phyloP scores from a whole-genome alignment of 805 yeast species.

The Sugiyamaella smithiae region DNA sequence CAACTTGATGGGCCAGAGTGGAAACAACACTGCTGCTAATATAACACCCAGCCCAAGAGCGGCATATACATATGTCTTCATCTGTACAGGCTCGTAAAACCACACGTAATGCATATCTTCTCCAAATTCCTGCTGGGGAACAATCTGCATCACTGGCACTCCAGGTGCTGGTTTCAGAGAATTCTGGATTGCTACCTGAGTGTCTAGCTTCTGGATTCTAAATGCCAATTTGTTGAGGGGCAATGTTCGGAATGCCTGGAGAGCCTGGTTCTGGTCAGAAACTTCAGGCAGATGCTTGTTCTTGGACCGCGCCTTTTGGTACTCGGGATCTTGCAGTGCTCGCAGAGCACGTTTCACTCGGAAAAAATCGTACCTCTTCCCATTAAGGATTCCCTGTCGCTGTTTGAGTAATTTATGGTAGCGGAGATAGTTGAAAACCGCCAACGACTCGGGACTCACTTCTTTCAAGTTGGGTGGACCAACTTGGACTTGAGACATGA shows the following conservation, averaged over 20 bases:
- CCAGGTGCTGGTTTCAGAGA: conserved; percentile 70
- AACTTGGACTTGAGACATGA: conserved; percentile 25
- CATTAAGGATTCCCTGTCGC: conserved; percentile 74
- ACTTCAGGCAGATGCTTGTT: conserved; percentile 53
- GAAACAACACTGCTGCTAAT: conserved; percentile 70
- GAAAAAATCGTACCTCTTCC: conserved; percentile 76
- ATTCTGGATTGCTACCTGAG: conserved; percentile 53
- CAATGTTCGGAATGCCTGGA: conserved; percentile 58
- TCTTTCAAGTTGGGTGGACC: conserved; percentile 34
- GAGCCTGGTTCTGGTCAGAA: conserved; percentile 52
- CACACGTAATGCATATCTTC: conserved; percentile 68
- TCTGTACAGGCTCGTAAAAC: conserved; percentile 73
- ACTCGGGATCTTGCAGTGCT: conserved; percentile 72
- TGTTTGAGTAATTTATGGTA: conserved; percentile 67
- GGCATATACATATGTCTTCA: conserved; percentile 59
- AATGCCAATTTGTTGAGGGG: conserved; percentile 71
- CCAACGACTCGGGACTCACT: conserved; percentile 55
- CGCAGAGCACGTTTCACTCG: conserved; percentile 76
- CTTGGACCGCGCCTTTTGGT: conserved; percentile 43
- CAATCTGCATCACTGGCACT: conserved; percentile 41
- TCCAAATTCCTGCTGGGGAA: conserved; percentile 39
- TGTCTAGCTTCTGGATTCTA: conserved; percentile 73
- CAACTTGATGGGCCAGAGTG: conserved; percentile 92
- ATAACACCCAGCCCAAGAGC: conserved; percentile 63
- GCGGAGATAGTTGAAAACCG: conserved; percentile 69